phyloP scores from a whole-genome alignment of 2,329 filamentous ascomycete genomes.

The Scedosporium minutisporum region DNA sequence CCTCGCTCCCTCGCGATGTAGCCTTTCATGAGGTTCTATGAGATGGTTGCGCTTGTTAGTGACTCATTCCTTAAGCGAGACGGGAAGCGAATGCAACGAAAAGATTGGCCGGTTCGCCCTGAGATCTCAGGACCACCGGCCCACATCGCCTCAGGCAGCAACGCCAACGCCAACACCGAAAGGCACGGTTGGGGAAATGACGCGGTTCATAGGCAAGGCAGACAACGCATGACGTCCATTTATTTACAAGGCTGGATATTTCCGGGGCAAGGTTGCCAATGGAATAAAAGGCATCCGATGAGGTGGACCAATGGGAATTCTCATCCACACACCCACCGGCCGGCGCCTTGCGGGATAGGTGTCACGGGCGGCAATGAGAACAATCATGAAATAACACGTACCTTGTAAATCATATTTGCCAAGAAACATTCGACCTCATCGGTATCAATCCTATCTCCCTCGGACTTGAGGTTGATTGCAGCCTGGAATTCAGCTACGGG shows the following conservation, averaged over 20 bases:
- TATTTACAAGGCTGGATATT: constrained; percentile 1
- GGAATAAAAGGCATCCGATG: background rate
- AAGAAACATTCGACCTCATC: constrained; percentile 95
- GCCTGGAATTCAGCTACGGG: constrained; percentile 77
- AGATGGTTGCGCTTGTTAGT: background rate
- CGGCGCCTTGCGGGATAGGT: background rate
- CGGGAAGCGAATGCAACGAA: background rate
- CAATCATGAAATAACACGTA: constrained; percentile 26
- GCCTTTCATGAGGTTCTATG: constrained; percentile 86
- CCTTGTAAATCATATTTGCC: constrained; percentile 98
- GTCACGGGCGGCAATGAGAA: background rate
- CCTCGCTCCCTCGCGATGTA: constrained; percentile 89
- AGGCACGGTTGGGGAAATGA: background rate
- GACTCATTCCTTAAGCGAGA: constrained; percentile 3
- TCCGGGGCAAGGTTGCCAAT: background rate
- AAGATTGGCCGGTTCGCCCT: background rate
- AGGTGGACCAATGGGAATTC: background rate
- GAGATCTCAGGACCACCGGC: no score
- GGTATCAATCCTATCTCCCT: constrained; percentile 58
- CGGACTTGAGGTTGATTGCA: constrained; percentile 66
- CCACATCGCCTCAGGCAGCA: background rate
- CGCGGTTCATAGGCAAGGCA: background rate
- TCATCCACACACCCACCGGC: background rate
- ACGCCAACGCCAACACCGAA: background rate
- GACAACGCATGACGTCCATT: background rate